Evolutionary conservation across 169 alveolate species (phyloP).

Genomic region (Plasmodium cynomolgi): DNA sequence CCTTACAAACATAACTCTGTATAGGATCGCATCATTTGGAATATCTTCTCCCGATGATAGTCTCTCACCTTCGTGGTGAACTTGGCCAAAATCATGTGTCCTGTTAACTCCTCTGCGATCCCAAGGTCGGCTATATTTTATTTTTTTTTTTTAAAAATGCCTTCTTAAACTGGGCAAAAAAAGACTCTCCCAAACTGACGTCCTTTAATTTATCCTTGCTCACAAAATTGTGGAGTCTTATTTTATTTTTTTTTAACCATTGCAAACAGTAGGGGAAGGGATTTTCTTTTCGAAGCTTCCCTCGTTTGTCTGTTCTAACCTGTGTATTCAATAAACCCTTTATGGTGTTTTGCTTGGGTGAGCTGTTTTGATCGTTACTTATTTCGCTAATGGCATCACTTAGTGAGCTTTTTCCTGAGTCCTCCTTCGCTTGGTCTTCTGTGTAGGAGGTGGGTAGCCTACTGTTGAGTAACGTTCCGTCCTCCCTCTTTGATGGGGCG

Average conservation of each 20-base stretch:
- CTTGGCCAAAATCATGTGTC: neutral
- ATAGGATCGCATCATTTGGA: slow-evolving; percentile 14
- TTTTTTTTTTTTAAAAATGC: slow-evolving; percentile 5
- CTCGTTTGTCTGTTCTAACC: neutral
- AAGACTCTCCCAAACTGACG: neutral
- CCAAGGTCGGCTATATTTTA: neutral
- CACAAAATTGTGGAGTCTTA: neutral
- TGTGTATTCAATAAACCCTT: neutral
- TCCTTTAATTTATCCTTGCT: neutral
- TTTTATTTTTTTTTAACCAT: neutral
- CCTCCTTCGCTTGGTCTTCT: neutral
- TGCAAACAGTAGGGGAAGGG: neutral
- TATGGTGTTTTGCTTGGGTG: neutral
- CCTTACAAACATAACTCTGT: slow-evolving; percentile 33
- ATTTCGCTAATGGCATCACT: slow-evolving; percentile 1
- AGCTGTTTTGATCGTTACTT: neutral
- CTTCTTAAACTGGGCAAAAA: neutral
- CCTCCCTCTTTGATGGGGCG: neutral
- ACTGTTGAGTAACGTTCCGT: neutral
- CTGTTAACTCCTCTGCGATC: neutral
- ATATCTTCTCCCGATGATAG: neutral
- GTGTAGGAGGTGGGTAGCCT: neutral
- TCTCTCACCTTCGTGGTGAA: neutral
- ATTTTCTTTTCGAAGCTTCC: neutral
- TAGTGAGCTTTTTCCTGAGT: neutral